phyloP scores from a whole-genome alignment of 441 rosid species.

The Aleurites moluccanus region DNA sequence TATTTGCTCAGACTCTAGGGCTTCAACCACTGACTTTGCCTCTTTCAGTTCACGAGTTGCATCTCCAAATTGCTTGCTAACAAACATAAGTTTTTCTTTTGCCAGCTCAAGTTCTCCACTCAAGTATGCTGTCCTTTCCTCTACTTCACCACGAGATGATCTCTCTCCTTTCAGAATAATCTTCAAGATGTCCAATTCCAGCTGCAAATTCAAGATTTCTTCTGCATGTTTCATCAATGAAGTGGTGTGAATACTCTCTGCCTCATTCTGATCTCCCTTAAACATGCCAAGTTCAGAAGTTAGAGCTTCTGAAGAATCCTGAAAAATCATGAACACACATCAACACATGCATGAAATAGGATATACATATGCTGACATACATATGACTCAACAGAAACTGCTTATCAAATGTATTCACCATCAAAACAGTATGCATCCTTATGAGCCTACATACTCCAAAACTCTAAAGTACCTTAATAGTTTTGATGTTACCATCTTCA shows the following conservation, averaged over 20 bases:
- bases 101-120: constrained; percentile 57
- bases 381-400: not conserved
- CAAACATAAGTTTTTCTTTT: constrained; percentile 43
- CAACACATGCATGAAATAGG: constrained; percentile 2
- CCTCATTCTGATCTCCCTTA: constrained; percentile 31
- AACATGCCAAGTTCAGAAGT: constrained; percentile 18
- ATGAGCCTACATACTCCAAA: constrained; percentile 9
- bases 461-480: constrained; percentile 45
- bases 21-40: constrained; percentile 72
- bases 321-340: constrained; percentile 24
- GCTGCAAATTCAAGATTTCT: constrained; percentile 76
- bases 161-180: constrained; percentile 86
- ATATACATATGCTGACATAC: constrained; percentile 5
- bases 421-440: not conserved
- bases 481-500: constrained; percentile 33
- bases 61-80: constrained; percentile 52
- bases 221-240: constrained; percentile 51
- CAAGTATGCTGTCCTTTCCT: constrained; percentile 48
- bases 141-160: constrained; percentile 44
- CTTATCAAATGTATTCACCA: not conserved
- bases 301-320: constrained; percentile 39
- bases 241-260: constrained; percentile 31
- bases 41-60: constrained; percentile 50
- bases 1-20: constrained; percentile 81
- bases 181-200: constrained; percentile 85